Percentiles rank a stretch among this genome's conserved stretches.
Evolutionary conservation across 495 filamentous ascomycete genomes (phyloP).

Genomic region (Xylaria castorea): DNA sequence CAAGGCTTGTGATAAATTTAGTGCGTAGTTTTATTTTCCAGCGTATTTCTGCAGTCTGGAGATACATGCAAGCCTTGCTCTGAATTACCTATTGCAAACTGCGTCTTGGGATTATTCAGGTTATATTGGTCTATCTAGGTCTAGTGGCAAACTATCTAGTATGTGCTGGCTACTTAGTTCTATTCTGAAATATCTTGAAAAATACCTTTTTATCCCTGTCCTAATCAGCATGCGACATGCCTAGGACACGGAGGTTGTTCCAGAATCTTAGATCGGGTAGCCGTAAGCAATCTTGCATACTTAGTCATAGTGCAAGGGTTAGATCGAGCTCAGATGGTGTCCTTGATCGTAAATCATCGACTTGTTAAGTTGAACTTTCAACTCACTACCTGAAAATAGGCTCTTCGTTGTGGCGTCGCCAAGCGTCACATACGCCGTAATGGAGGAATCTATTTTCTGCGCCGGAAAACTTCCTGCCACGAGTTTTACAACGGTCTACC

Average conservation of each 20-base stretch:
- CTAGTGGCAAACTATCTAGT: not conserved
- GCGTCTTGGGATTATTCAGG: not conserved
- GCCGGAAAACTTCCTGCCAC: not conserved
- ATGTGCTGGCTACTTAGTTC: not conserved
- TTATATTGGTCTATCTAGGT: not conserved
- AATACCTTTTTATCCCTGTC: not conserved
- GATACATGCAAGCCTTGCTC: not conserved
- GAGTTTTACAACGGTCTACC: not conserved
- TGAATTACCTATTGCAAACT: not conserved
- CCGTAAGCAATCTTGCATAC: constrained; percentile 7
- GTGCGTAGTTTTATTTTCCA: not conserved
- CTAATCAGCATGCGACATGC: not conserved
- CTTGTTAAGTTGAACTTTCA: not conserved
- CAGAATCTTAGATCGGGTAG: not conserved
- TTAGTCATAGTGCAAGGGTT: not conserved
- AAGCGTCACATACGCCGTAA: not conserved
- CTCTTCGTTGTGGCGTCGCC: too few relatives aligned
- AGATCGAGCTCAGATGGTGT: not conserved
- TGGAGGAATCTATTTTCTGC: not conserved
- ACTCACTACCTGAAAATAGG: too few relatives aligned
- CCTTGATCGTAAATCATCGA: not conserved
- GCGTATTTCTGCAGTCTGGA: not conserved
- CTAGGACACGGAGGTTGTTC: not conserved
- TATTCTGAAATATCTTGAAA: not conserved
- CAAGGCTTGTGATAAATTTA: too few relatives aligned